Base-by-base conservation (phyloP, 2,329 filamentous ascomycete genomes). In the Ceratocystis harringtonii region DNA sequence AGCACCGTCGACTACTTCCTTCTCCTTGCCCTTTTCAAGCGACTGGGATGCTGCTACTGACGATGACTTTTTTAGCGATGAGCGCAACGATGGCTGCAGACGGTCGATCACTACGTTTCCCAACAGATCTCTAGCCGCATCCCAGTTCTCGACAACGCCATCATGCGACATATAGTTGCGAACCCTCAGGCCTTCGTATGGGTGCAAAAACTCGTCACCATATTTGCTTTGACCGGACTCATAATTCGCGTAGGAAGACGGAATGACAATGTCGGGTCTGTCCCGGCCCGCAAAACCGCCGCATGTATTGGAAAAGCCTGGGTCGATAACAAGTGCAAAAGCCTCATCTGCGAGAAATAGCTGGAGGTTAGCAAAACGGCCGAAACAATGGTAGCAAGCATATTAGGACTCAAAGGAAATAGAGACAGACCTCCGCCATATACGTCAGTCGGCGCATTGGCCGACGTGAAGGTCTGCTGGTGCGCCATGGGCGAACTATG, bases 201-300 rank as follows among this genome's bases (percentile, higher is more conserved):
- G 89, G 58, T 89, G 84, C 72, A 96, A 86, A 69, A 87, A 86
- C 75, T 96, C 92, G 74, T 99, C 95, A 76, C 94, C 94, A 72
- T 92, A 97, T 67, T 94, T 79, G 66, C 85, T 79, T 70, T 77
- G 78, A 28, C 77, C 71, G 57, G 80, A 76, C 66, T 75, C 76
- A 65, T 76, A 74, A 72, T 81, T 78, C 65, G 89, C 92, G 77
- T 99, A 99, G 78, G 88, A 90, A 57, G 91, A 94, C 32, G 92
- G 92, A 67, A 95, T 82, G 66, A 97, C 86, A 36, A 90, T 91
- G 79, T 97, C 97, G 70, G 94, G 94, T 0, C 91, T 88, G 77
- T 99, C 94, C 82, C 99, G 95, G 73, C 95, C 94, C 12, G 95
- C 95, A 73, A 97, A 99, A 67, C 94, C 94, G 68, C 92, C 94